A percentile compares a stretch with the other conserved stretches of the same genome.
Conservation (phyloP, 2,329 filamentous ascomycete species). For the Fusarium pilosicola region DNA sequence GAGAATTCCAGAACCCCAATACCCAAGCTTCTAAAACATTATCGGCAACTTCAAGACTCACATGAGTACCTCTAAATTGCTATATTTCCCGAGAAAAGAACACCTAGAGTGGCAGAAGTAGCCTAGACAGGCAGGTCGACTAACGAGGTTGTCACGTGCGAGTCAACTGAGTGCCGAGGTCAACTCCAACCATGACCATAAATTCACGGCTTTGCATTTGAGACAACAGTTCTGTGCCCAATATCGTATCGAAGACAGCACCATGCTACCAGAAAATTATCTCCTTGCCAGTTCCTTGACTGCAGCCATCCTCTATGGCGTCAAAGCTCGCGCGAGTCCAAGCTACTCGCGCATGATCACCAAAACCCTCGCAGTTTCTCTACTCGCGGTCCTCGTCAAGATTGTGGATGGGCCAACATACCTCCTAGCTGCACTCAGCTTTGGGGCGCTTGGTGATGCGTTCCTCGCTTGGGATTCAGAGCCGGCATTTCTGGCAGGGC, state of each 20-base stretch:
- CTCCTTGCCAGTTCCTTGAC: not conserved
- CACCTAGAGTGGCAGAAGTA: not conserved
- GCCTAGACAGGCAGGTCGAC: not conserved
- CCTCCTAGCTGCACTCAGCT: not conserved
- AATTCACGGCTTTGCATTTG: not conserved
- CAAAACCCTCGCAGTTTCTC: not conserved
- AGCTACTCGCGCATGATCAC: not conserved
- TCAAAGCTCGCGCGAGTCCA: not conserved
- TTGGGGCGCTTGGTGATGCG: not conserved
- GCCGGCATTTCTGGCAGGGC: accelerated
- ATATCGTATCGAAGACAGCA: accelerated
- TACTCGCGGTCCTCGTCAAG: not conserved
- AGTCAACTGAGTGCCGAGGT: not conserved
- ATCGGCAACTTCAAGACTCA: accelerated
- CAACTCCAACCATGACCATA: not conserved
- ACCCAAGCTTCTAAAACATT: accelerated
- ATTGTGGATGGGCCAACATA: not conserved
- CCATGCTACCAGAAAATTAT: not conserved
- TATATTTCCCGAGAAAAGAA: not conserved
- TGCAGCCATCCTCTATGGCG: not conserved
- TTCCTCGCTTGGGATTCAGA: not conserved
- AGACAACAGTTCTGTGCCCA: not conserved
- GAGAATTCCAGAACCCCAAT: not conserved
- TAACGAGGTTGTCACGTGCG: not conserved
- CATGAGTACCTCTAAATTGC: accelerated